Base-by-base conservation (phyloP, 352 stramenopile species). In the Peronospora belbahrii region DNA sequence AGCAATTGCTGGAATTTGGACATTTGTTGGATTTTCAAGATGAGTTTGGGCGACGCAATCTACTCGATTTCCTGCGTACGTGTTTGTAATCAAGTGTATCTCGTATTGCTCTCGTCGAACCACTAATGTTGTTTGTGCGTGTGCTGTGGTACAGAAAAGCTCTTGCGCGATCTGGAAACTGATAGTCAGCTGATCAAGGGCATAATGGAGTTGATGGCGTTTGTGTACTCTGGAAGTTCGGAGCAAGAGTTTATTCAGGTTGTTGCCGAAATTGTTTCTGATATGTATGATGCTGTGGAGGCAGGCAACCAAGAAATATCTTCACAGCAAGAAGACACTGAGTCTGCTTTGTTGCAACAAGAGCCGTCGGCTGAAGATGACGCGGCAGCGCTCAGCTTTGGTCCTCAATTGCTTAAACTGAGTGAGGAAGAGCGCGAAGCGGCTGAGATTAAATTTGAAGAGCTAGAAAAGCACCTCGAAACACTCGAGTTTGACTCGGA, bases 191-290 rank as follows among this genome's bases (percentile, higher is more conserved):
- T 87, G 42, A 84, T 87, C 18, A 62, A 68, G 10, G 66, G 63
- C 2, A 74, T 91, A 23, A 86, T 86, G 68, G 72, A 86, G 42
- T 48, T 88, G 40, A 83, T 86, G 68, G 76, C 76, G 4, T 81
- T 72, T 42, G 80, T 87, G 15, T 76, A 88, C 23, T 69, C 74
- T 7, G 60, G 66, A n/a, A 83, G 61, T 33, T 78, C 70, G 1
- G 74, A 88, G 38, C 70, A 82, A 52, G 76, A 87, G 49, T 91
- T 91, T 45, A 74, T 85, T 30, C 76, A 85, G 37, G 64, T 87
- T 2, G 70, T 88, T 1, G 74, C 77, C 8, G 79, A 91, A 41
- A 88, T 87, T 23, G 70, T 79, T 28, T 84, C 70, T 2, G 79
- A 91, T 37, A 48, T 91, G 54, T 91, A 87, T 41, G 79, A 90